These are phyloP conservation scores for Hericium rajendrae DNA, from an alignment of 768 basidiomycete species.

Conservation along the genomic window DNA sequence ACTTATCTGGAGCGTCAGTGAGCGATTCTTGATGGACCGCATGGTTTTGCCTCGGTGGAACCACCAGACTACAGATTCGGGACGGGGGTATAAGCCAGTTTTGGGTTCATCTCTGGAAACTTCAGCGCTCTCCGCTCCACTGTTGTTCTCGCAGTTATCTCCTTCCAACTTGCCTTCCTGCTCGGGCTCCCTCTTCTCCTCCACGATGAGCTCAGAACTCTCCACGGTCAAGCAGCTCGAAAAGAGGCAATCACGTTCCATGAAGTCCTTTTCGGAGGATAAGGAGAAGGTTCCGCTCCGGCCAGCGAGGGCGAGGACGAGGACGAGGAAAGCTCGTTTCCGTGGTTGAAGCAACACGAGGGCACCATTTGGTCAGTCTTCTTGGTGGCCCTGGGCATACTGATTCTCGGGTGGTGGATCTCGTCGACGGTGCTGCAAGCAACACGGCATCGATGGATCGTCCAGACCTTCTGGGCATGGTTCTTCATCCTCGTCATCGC, in stretches of 20 bases:
- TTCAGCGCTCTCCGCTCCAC: no score
- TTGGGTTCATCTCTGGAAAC: background rate
- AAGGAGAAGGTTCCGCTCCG: constrained; percentile 10
- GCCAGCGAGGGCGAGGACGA: background rate
- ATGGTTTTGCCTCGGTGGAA: no score
- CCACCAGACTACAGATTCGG: background rate
- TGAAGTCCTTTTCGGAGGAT: constrained; percentile 16
- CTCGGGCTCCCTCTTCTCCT: no score
- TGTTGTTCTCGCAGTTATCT: background rate
- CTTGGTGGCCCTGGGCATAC: constrained; percentile 31
- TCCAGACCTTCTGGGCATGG: constrained; percentile 79
- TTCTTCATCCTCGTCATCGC: constrained; percentile 70
- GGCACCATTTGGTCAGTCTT: constrained; percentile 26
- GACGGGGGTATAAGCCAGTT: background rate
- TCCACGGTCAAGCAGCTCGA: background rate
- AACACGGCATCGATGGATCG: constrained; percentile 76
- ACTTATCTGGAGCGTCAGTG: no score
- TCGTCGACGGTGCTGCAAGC: constrained; percentile 56
- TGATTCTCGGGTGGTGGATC: constrained; percentile 84
- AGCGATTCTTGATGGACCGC: no score
- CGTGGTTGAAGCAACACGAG: constrained; percentile 10
- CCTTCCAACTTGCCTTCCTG: background rate
- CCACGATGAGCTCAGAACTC: constrained; percentile 2
- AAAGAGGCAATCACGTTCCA: constrained; percentile 18
- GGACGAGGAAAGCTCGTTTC: background rate